Conservation (phyloP, 163 green algal species). For the Scenedesmus sp. region DNA sequence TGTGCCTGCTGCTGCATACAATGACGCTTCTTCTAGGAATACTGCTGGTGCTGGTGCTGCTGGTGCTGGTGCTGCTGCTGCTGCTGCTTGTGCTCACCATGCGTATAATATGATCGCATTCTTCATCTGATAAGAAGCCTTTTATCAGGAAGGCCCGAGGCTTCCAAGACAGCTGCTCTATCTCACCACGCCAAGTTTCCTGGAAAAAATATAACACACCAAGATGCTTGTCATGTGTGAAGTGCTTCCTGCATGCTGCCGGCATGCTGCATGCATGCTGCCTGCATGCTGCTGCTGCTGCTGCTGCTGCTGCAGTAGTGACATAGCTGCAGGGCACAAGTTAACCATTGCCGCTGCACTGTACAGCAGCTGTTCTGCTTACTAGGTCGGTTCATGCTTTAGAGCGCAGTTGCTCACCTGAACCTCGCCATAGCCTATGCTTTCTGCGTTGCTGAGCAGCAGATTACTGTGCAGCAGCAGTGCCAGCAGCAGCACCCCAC, state of each 20-base stretch:
- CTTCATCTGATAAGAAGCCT: slow-evolving; percentile 71
- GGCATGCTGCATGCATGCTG: background rate
- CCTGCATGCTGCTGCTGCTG: background rate
- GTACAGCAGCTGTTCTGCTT: background rate
- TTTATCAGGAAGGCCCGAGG: slow-evolving; percentile 73
- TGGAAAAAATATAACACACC: slow-evolving; percentile 20
- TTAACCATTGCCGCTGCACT: background rate
- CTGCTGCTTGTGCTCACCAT: slow-evolving; percentile 53
- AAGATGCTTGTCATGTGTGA: background rate
- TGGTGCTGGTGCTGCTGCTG: background rate
- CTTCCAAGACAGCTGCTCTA: slow-evolving; percentile 73
- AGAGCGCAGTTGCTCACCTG: background rate
- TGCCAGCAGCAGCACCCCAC: background rate
- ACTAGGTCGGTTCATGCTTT: background rate
- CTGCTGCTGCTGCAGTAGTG: background rate
- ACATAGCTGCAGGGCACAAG: background rate
- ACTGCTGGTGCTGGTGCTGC: background rate
- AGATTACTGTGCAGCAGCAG: background rate
- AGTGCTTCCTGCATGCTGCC: background rate
- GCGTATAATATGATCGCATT: slow-evolving; percentile 77
- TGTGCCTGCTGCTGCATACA: no score
- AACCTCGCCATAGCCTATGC: slow-evolving; percentile 35
- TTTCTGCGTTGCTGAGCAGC: background rate
- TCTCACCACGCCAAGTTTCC: slow-evolving; percentile 74
- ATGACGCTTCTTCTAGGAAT: no score